phyloP scores from a whole-genome alignment of 495 filamentous ascomycete species.

The Hypoxylon subgilvum region DNA sequence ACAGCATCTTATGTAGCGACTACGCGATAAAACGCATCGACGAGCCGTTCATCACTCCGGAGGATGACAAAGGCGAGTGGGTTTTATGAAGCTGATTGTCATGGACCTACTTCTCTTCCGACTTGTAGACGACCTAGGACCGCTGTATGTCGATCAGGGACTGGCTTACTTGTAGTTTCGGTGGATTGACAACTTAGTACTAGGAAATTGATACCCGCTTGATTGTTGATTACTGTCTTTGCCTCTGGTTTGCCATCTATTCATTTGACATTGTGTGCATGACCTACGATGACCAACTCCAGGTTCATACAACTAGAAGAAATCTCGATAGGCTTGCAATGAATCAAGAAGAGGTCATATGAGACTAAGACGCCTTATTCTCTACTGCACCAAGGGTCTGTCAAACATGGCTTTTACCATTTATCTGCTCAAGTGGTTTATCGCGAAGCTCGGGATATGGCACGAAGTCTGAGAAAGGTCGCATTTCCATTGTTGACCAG shows the following conservation, averaged over 20 bases:
- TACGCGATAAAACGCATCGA: constrained; percentile 92
- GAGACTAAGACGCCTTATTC: too few relatives aligned
- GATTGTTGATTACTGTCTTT: not conserved
- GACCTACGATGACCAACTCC: too few relatives aligned
- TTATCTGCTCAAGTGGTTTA: too few relatives aligned
- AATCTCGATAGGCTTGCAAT: too few relatives aligned
- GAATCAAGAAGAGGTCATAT: too few relatives aligned
- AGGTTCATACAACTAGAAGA: too few relatives aligned
- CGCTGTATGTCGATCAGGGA: constrained; percentile 17
- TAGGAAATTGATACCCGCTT: constrained; percentile 38
- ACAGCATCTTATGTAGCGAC: constrained; percentile 86
- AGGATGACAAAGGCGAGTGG: constrained; percentile 82
- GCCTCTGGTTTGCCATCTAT: not conserved
- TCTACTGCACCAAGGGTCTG: too few relatives aligned
- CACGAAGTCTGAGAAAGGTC: not conserved
- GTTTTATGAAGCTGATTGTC: constrained; percentile 57
- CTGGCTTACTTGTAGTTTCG: not conserved
- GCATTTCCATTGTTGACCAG: not conserved
- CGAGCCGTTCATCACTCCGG: constrained; percentile 79
- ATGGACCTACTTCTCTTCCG: too few relatives aligned
- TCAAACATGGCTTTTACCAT: too few relatives aligned
- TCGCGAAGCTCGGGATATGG: not conserved
- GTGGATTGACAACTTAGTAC: constrained; percentile 19
- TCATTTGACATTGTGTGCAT: not conserved
- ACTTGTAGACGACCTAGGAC: too few relatives aligned